Percentiles rank a stretch among this genome's conserved stretches.
These are phyloP conservation scores for Lotus japonicus DNA, from an alignment of 306 rosid genomes.

Conservation along the genomic window DNA sequence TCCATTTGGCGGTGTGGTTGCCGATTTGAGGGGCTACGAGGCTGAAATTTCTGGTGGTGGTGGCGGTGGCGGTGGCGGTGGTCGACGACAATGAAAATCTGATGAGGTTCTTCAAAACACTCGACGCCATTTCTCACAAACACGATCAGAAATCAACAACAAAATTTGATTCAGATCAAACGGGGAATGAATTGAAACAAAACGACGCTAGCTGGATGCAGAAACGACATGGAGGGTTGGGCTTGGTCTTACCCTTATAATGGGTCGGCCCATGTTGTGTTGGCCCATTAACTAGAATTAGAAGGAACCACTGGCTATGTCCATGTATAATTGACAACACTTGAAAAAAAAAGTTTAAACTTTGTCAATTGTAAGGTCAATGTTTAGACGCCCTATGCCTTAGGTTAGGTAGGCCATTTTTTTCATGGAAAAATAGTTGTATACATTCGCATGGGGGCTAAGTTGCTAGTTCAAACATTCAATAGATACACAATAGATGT, in stretches of 20 bases:
- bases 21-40: conserved; percentile 48
- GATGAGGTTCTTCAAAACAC: conserved; percentile 53
- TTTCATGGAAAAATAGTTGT: no score
- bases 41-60: conserved; percentile 46
- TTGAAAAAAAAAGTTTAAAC: no score
- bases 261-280: not conserved
- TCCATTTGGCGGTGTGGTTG: conserved; percentile 78
- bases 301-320: no score
- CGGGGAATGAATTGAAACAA: not conserved
- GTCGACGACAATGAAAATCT: conserved; percentile 42
- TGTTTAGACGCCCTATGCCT: no score
- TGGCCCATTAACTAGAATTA: not conserved
- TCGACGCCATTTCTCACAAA: conserved; percentile 61
- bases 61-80: conserved; percentile 15
- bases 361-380: no score
- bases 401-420: no score
- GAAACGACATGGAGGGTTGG: not conserved
- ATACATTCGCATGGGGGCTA: no score
- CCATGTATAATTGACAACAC: no score
- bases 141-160: not conserved
- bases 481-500: no score
- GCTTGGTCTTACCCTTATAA: not conserved
- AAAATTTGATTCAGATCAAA: not conserved
- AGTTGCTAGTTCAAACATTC: no score
- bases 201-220: not conserved